phyloP scores from a whole-genome alignment of 768 basidiomycete species.

The Pilatotrama ljubarskyi region DNA sequence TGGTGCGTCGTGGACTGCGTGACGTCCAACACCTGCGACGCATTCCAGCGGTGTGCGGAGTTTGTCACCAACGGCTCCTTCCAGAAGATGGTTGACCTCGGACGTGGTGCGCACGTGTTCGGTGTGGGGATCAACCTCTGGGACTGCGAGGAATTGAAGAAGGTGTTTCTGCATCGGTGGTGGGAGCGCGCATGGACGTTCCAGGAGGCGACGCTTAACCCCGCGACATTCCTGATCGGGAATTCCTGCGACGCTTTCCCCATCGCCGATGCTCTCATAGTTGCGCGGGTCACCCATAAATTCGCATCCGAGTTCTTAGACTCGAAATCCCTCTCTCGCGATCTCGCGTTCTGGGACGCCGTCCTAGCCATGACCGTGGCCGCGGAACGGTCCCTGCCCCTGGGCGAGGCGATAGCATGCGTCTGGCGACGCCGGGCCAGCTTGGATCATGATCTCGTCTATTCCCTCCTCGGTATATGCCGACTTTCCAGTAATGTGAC shows the following conservation, averaged over 20 bases:
- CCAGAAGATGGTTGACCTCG: background rate
- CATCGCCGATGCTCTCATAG: background rate
- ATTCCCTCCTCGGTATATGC: background rate
- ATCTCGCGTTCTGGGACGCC: background rate
- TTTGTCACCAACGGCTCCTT: background rate
- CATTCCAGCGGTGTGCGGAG: background rate
- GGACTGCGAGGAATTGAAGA: background rate
- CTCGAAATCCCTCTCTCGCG: background rate
- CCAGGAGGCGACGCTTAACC: background rate
- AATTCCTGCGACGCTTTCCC: background rate
- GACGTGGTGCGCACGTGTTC: too few species aligned
- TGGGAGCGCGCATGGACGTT: conserved; percentile 1
- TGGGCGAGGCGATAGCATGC: background rate
- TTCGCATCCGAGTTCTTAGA: too few species aligned
- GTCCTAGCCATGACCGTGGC: background rate
- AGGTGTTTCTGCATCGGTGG: background rate
- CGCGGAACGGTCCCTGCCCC: background rate
- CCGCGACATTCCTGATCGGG: background rate
- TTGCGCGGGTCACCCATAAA: background rate
- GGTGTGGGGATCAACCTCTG: background rate
- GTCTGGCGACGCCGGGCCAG: background rate
- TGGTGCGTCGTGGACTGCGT: background rate
- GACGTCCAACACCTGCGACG: background rate
- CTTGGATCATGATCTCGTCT: background rate
- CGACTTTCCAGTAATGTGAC: background rate